phyloP scores from a whole-genome alignment of 257 asterid genomes.

The Capsicum rhomboideum region DNA sequence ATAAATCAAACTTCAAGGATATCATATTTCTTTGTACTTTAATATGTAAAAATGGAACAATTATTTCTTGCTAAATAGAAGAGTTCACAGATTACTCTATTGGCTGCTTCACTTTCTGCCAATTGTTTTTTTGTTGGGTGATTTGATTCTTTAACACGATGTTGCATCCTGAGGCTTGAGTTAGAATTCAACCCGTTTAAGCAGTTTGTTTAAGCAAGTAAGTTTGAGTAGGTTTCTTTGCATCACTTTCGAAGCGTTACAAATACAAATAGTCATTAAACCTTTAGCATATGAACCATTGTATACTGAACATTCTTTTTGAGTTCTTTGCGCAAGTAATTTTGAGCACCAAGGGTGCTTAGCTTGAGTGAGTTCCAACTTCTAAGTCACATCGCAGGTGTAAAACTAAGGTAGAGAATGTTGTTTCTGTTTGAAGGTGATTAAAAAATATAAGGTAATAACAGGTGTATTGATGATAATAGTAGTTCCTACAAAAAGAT shows the following conservation, averaged over 20 bases:
- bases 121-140: not conserved
- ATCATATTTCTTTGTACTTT: not conserved
- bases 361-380: constrained; percentile 1
- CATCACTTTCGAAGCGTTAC: not conserved
- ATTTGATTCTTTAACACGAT: not conserved
- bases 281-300: not conserved
- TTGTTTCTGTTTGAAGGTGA: not conserved
- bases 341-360: not conserved
- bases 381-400: not conserved
- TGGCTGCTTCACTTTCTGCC: not conserved
- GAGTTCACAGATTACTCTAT: not conserved
- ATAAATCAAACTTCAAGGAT: not conserved
- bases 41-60: not conserved
- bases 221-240: not conserved
- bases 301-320: not conserved
- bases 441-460: not conserved
- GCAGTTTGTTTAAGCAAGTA: not conserved
- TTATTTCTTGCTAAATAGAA: not conserved
- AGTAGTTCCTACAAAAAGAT: not conserved
- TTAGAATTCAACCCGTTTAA: not conserved
- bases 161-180: not conserved
- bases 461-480: not conserved
- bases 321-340: not conserved
- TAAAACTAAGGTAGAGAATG: not conserved
- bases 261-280: not conserved